phyloP scores from a whole-genome alignment of 108 stramenopile species.

The Chaetoceros tenuissimus region DNA sequence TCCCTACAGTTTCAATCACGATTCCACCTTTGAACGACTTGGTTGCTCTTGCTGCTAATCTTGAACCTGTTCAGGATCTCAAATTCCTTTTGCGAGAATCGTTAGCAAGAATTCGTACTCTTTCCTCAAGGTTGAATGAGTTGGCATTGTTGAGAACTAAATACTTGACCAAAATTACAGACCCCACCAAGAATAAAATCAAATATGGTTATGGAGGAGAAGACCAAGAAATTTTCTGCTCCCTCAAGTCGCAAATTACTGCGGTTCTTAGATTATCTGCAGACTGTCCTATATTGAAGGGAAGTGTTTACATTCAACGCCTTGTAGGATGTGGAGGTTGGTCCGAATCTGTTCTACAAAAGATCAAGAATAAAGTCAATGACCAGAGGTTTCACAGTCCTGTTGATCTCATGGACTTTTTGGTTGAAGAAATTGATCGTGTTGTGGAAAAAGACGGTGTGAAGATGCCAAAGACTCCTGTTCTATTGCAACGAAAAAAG shows the following conservation, averaged over 20 bases:
- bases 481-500: slow-evolving; percentile 14
- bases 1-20: slow-evolving; percentile 12
- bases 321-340: slow-evolving; percentile 54
- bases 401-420: slow-evolving; percentile 35
- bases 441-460: slow-evolving; percentile 20
- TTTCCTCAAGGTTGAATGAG: slow-evolving; percentile 24
- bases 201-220: slow-evolving; percentile 14
- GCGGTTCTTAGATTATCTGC: slow-evolving; percentile 29
- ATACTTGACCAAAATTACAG: slow-evolving; percentile 29
- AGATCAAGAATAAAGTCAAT: slow-evolving; percentile 19
- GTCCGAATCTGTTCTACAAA: slow-evolving; percentile 25
- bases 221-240: slow-evolving; percentile 48
- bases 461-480: slow-evolving; percentile 29
- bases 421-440: slow-evolving; percentile 25
- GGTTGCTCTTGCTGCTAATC: slow-evolving; percentile 12
- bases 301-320: slow-evolving; percentile 37
- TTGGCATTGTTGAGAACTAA: slow-evolving; percentile 17
- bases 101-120: slow-evolving; percentile 30
- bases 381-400: slow-evolving; percentile 22
- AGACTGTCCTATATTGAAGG: slow-evolving; percentile 34
- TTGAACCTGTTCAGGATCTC: slow-evolving; percentile 26
- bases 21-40: slow-evolving; percentile 43
- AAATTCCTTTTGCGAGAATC: slow-evolving; percentile 51
- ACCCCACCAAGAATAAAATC: slow-evolving; percentile 1
- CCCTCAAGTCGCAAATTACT: slow-evolving; percentile 32